Evolutionary conservation across 1,284 basidiomycete species (phyloP), one percentile per base, ranked within the genome.

Genomic region (Grifola frondosa): DNA sequence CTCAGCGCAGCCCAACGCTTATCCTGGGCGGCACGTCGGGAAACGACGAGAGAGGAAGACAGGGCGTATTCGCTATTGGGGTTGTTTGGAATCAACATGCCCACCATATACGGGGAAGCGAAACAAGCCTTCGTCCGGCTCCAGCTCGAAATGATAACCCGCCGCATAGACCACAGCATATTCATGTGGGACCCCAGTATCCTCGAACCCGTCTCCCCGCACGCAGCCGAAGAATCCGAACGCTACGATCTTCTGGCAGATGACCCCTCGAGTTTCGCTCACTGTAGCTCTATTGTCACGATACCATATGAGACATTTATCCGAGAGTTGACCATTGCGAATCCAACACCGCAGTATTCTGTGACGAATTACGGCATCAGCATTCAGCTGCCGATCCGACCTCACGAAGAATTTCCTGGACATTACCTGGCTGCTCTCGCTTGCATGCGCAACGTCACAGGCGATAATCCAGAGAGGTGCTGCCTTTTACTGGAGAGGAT

Each of bases 21-120:
- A 34, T 48, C 46, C 2, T 48, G 41, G 46, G 46, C 46, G 4
- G 32, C 41, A 1, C 9, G n/a, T 3, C 33, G 46, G 23, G 4
- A 26, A 13, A 44, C 46, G 3, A 48, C 46, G 11, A 28, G 46
- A 5, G 30, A 25, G 1, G 46, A 48, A 17, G 46, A 48, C 29
- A 34, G 44, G 25, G 46, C 46, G 13, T 48, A 48, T 34, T 36
- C 32, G 6, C 24, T 48, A 6, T 16, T 48, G n/a, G 46, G 46
- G 15, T 10, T 48, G 28, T 48, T 48, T 25, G 46, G 37, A 5
- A 33, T 48, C 5, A 17, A 35, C 29, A 39, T 48, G 37, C 32
- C 41, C 11, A 48, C 41, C 6, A 32, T 40, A 17, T 48, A 48
- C 20, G 46, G 41, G 2, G 46, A 48, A 34, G 46, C 41, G 4